Percentiles rank a stretch among this genome's conserved stretches.
Conservation (phyloP, 176 grass and related monocot genomes). For the Guadua angustifolia region DNA sequence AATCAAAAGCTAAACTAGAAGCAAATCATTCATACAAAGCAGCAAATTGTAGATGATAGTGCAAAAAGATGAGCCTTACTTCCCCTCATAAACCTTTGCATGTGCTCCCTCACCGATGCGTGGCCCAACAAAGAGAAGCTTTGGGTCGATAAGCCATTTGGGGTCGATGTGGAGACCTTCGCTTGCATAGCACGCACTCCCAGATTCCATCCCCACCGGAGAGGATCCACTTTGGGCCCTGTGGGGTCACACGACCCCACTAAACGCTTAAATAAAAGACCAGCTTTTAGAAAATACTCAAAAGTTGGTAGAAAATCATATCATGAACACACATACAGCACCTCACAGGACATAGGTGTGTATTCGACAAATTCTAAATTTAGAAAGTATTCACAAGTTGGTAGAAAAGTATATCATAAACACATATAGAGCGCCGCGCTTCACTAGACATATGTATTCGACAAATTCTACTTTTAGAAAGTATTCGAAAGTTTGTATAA, state of each 20-base stretch:
- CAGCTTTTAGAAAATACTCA: constrained; percentile 25
- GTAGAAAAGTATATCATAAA: constrained; percentile 33
- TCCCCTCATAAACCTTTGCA: constrained; percentile 96
- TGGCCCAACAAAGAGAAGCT: constrained; percentile 91
- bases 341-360: not conserved
- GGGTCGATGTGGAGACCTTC: constrained; percentile 72
- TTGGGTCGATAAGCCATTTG: constrained; percentile 92
- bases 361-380: not conserved
- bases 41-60: constrained; percentile 15
- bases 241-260: constrained; percentile 44
- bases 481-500: constrained; percentile 3
- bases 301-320: constrained; percentile 34
- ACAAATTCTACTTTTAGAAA: constrained; percentile 1
- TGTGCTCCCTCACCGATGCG: constrained; percentile 84
- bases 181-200: constrained; percentile 53
- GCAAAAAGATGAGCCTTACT: constrained; percentile 60
- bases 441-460: not conserved
- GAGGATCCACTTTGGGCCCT: constrained; percentile 29
- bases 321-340: constrained; percentile 11
- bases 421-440: not conserved
- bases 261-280: constrained; percentile 45
- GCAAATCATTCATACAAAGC: constrained; percentile 38
- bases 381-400: constrained; percentile 2
- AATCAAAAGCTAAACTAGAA: constrained; percentile 40
- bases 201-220: constrained; percentile 63